phyloP scores from a whole-genome alignment of 495 filamentous ascomycete genomes.

The Barbatosphaeria neglecta region DNA sequence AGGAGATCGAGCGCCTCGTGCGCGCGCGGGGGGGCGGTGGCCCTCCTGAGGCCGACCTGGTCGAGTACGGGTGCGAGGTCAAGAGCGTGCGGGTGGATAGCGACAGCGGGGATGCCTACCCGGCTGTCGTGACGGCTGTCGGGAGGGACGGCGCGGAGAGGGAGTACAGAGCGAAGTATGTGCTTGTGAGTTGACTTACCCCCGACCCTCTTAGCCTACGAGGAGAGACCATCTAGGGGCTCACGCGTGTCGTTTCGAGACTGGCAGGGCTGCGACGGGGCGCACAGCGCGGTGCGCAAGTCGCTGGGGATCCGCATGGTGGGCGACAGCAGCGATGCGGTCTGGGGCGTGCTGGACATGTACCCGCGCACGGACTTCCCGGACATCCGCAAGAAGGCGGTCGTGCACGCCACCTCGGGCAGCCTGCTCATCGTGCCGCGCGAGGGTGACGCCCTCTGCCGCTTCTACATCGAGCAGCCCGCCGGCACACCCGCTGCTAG shows the following conservation, averaged over 20 bases:
- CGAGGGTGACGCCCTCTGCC: slow-evolving; percentile 48
- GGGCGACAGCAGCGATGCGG: slow-evolving; percentile 60
- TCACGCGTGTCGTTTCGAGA: slow-evolving; percentile 5
- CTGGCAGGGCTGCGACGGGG: slow-evolving; percentile 61
- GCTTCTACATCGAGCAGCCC: slow-evolving; percentile 52
- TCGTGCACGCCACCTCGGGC: slow-evolving; percentile 42
- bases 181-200: slow-evolving; percentile 37
- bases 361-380: slow-evolving; percentile 67
- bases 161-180: slow-evolving; percentile 54
- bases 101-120: slow-evolving; percentile 27
- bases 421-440: slow-evolving; percentile 52
- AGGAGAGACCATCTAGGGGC: background rate
- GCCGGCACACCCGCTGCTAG: slow-evolving; percentile 17
- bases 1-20: slow-evolving; percentile 26
- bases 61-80: slow-evolving; percentile 54
- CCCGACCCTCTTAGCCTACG: background rate
- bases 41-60: slow-evolving; percentile 23
- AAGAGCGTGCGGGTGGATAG: slow-evolving; percentile 40
- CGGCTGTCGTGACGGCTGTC: slow-evolving; percentile 41
- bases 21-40: slow-evolving; percentile 16
- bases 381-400: slow-evolving; percentile 50
- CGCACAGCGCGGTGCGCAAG: slow-evolving; percentile 56
- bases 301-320: slow-evolving; percentile 59
- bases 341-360: slow-evolving; percentile 72
- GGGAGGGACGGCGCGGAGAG: slow-evolving; percentile 40